Evolutionary conservation across 1,284 basidiomycete species (phyloP).

Genomic region (Schizophyllum amplum): DNA sequence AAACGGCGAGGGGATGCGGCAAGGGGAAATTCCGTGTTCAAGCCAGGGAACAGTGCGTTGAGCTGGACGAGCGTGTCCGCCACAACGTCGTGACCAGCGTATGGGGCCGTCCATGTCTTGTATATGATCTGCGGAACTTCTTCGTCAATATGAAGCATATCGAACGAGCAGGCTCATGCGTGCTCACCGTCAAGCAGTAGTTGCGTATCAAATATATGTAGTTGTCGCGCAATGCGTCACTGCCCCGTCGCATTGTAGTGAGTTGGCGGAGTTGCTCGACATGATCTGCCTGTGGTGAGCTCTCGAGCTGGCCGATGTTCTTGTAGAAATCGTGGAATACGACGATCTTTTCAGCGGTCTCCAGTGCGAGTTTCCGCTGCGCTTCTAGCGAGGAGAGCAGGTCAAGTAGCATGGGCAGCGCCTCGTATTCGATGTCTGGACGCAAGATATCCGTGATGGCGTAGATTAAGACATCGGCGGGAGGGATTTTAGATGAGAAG

Average conservation of each 20-base stretch:
- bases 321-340: conserved; percentile 26
- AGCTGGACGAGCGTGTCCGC: conserved; percentile 20
- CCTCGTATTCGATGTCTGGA: conserved; percentile 24
- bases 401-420: conserved; percentile 32
- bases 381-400: conserved; percentile 32
- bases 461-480: conserved; percentile 28
- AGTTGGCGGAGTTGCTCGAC: conserved; percentile 1
- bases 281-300: conserved; percentile 13
- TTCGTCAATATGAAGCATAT: too few species aligned
- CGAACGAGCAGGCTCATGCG: too few species aligned
- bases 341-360: conserved; percentile 23
- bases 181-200: too few species aligned
- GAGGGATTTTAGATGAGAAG: conserved; percentile 18
- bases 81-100: too few species aligned
- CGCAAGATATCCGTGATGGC: conserved; percentile 29
- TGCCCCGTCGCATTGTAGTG: conserved; percentile 9
- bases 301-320: conserved; percentile 12
- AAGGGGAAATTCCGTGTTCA: conserved; percentile 15
- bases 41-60: conserved; percentile 33
- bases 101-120: too few species aligned
- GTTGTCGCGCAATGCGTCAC: conserved; percentile 18
- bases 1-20: conserved; percentile 20
- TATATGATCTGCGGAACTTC: too few species aligned
- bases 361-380: conserved; percentile 25
- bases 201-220: neutral